phyloP scores from a whole-genome alignment of 768 basidiomycete species.

The Mycena capillaripes region DNA sequence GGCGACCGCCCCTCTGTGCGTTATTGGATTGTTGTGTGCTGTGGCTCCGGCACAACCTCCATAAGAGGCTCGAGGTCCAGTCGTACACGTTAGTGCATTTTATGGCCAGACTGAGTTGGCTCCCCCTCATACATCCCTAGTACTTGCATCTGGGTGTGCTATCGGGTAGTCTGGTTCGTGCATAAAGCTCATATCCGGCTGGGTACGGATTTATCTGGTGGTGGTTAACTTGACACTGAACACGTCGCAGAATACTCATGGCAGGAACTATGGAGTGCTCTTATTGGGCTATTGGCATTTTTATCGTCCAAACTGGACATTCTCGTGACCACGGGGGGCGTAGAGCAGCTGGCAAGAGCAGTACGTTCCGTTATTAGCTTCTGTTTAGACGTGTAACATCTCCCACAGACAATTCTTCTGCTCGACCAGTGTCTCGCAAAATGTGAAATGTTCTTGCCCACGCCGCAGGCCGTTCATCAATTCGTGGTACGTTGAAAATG shows the following conservation, averaged over 20 bases:
- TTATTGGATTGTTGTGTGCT: conserved; percentile 78
- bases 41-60: conserved; percentile 80
- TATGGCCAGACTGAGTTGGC: background rate
- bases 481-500: conserved; percentile 65
- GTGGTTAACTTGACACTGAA: conserved; percentile 6
- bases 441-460: conserved; percentile 68
- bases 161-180: conserved; percentile 70
- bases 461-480: conserved; percentile 68
- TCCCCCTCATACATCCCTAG: conserved; percentile 47
- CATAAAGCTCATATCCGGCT: conserved; percentile 67
- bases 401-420: conserved; percentile 62
- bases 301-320: conserved; percentile 67
- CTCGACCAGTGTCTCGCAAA: conserved; percentile 66
- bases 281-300: conserved; percentile 69
- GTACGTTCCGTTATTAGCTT: conserved; percentile 46
- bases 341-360: conserved; percentile 68
- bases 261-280: conserved; percentile 73
- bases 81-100: conserved; percentile 65
- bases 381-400: background rate
- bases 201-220: conserved; percentile 54
- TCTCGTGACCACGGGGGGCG: conserved; percentile 64
- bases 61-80: conserved; percentile 69
- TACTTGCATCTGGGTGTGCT: conserved; percentile 67
- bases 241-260: conserved; percentile 69
- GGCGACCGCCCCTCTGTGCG: conserved; percentile 66